phyloP scores from a whole-genome alignment of 352 stramenopile genomes.

The Phytophthora idaei region DNA sequence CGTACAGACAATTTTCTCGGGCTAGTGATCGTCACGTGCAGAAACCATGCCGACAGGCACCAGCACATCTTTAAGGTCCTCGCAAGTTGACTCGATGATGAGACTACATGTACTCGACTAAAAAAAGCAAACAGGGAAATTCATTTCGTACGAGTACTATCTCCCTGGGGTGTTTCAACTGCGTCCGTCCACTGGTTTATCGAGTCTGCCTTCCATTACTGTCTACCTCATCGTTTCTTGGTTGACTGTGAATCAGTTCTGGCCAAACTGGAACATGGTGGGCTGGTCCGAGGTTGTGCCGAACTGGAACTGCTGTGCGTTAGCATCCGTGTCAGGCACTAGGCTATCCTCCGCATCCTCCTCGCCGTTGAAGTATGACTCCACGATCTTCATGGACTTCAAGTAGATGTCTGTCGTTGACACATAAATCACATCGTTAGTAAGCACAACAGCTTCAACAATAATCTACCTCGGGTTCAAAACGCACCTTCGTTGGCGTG shows the following conservation, averaged over 20 bases:
- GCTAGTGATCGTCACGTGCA: neutral
- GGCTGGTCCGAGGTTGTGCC: constrained; percentile 64
- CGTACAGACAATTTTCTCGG: too few species aligned
- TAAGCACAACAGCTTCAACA: constrained; percentile 21
- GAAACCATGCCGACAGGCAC: constrained; percentile 4
- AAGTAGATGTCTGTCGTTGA: constrained; percentile 78
- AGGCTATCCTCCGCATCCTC: constrained; percentile 95
- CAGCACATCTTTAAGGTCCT: constrained; percentile 4
- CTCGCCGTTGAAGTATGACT: constrained; percentile 98
- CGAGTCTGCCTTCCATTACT: constrained; percentile 25
- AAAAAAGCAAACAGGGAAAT: constrained; percentile 47
- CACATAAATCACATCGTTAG: constrained; percentile 23
- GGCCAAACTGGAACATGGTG: constrained; percentile 86
- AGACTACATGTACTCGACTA: neutral
- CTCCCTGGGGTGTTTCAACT: constrained; percentile 17
- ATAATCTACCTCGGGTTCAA: constrained; percentile 24
- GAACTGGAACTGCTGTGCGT: constrained; percentile 84
- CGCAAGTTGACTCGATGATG: neutral
- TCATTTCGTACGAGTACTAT: constrained; percentile 38
- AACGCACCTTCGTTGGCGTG: constrained; percentile 96
- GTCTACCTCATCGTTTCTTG: constrained; percentile 28
- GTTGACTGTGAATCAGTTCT: constrained; percentile 50
- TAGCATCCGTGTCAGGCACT: constrained; percentile 70
- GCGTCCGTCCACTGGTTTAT: constrained; percentile 19
- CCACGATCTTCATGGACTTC: constrained; percentile 97